Evolutionary conservation across 2,329 filamentous ascomycete genomes (phyloP).

Genomic region (Mycosphaerella sp.): DNA sequence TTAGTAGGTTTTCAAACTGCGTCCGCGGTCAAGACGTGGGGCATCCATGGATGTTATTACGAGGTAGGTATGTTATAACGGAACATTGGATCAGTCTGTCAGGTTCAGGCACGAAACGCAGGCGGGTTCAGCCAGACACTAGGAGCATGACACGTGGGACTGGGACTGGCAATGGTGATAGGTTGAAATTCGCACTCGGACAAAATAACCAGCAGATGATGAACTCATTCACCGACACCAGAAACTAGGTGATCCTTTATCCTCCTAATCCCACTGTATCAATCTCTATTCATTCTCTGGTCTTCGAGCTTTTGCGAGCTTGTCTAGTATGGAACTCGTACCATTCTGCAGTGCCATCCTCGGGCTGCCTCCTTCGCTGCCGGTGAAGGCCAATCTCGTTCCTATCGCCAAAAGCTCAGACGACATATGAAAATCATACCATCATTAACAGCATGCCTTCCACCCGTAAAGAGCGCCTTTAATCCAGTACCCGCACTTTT

Average conservation of each 20-base stretch:
- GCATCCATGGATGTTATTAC: no score
- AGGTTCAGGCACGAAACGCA: background rate
- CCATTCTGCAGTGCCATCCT: background rate
- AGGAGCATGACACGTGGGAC: background rate
- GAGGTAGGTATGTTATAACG: no score
- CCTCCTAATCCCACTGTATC: background rate
- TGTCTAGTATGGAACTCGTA: background rate
- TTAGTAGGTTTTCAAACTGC: no score
- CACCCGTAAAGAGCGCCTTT: background rate
- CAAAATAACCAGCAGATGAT: background rate
- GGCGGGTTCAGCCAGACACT: background rate
- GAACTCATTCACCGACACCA: background rate
- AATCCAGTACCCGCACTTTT: background rate
- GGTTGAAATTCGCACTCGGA: background rate
- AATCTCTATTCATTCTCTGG: background rate
- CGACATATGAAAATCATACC: background rate
- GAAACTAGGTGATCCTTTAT: background rate
- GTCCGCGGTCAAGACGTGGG: no score
- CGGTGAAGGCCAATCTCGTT: background rate
- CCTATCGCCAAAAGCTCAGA: background rate
- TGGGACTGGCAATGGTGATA: background rate
- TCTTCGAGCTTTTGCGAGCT: background rate
- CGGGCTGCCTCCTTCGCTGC: background rate
- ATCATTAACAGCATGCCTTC: background rate
- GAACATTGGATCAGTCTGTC: no score